phyloP scores from a whole-genome alignment of 345 rosid species.

The Tarenaya hassleriana region DNA sequence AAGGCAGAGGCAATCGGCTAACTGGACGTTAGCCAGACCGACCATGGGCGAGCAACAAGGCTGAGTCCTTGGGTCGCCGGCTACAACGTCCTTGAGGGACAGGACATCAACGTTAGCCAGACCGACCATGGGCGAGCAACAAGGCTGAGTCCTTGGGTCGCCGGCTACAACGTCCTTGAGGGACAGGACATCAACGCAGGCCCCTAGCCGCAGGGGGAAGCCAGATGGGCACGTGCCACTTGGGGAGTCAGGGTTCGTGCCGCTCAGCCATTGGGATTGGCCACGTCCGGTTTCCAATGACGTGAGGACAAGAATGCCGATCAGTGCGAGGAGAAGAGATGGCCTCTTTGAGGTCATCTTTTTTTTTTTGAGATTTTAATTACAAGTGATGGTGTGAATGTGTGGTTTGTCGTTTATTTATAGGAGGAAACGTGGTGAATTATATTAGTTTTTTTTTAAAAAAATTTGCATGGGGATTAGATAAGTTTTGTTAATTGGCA shows the following conservation, averaged over 20 bases:
- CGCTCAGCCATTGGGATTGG: slow-evolving; percentile 2
- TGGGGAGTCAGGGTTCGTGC: neutral
- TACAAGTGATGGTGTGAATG: too few species aligned
- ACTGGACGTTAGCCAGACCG: slow-evolving; percentile 18
- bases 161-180: slow-evolving; percentile 17
- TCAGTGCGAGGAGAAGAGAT: too few species aligned
- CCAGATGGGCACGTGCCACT: slow-evolving; percentile 22
- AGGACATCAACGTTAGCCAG: slow-evolving; percentile 17
- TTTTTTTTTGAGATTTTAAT: too few species aligned
- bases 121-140: slow-evolving; percentile 16
- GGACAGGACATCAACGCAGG: slow-evolving; percentile 16
- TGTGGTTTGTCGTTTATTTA: too few species aligned
- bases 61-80: slow-evolving; percentile 23
- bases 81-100: slow-evolving; percentile 8
- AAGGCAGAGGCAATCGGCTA: slow-evolving; percentile 27
- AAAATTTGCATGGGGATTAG: too few species aligned
- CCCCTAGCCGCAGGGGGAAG: slow-evolving; percentile 19
- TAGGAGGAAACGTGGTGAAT: too few species aligned
- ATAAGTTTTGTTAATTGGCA: too few species aligned
- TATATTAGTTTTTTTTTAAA: too few species aligned
- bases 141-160: slow-evolving; percentile 20
- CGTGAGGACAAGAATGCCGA: too few species aligned
- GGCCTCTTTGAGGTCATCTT: too few species aligned
- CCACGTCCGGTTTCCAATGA: too few species aligned
- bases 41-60: slow-evolving; percentile 14